Evolutionary conservation across 441 rosid species (phyloP), one percentile per base, ranked within the genome.

Genomic region (Erodium trifolium): DNA sequence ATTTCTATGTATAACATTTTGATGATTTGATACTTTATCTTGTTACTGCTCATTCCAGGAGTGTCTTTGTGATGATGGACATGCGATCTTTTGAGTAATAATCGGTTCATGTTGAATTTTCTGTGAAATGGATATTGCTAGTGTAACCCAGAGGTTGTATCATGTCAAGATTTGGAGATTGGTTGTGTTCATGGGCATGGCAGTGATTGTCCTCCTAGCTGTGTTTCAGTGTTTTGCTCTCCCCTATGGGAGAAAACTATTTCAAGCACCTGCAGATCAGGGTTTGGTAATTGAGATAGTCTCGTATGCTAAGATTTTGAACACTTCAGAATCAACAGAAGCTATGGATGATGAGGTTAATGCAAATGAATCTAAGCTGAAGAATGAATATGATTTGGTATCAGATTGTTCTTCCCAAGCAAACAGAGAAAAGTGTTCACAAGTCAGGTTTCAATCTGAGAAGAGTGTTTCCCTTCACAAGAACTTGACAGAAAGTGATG

Each of bases 191-290:
- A 69, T 78, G 39, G 77, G 80, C 31, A 31, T 84, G 53, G 77
- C 70, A 3, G 72, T 86, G 60, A 66, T 81, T 74, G 73, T 78
- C 18, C 49, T 78, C 53, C 34, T 31, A 31, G 76, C 80, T 41
- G 55, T 84, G 65, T 78, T 82, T 67, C 92, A 82, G 75, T 79
- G 78, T 78, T 80, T 68, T 39, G 80, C 76, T 17, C 75, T 87
- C 71, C 79, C 84, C 2, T 77, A 83, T 66, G 69, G 73, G 60
- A 78, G 55, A 69, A 35, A 13, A 14, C 73, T 70, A 65, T 69
- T 66, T 72, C 18, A 70, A 16, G 75, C 73, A 37, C 62, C 72
- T 19, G 59, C 68, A 3, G 67, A 72, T 62, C 73, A 77, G 45
- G 83, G 67, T 82, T 77, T 80, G 45, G 43, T 57, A 8, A 63